phyloP scores from a whole-genome alignment of 371 early-diverging fungal species.

The Lichtheimia corymbifera region DNA sequence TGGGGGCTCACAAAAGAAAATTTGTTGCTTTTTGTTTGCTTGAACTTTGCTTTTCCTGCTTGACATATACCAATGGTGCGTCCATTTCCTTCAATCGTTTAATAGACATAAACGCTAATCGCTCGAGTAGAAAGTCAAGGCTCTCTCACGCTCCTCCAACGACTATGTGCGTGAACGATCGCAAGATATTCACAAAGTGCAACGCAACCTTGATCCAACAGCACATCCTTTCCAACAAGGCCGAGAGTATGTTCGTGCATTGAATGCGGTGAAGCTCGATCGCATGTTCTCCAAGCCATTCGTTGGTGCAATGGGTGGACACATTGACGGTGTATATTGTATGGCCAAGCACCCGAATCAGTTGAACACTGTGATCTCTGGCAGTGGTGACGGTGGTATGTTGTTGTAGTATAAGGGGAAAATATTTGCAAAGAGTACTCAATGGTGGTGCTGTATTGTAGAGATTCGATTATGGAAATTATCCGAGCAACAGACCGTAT shows the following conservation, averaged over 20 bases:
- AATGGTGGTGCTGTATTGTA: conserved; percentile 8
- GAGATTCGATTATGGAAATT: conserved; percentile 89
- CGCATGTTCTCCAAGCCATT: conserved; percentile 99
- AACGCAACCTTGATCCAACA: conserved; percentile 88
- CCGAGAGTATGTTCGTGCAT: conserved; percentile 96
- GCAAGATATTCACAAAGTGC: conserved; percentile 87
- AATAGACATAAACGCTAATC: no score
- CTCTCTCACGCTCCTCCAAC: conserved; percentile 80
- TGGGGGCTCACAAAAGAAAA: no score
- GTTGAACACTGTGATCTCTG: conserved; percentile 81
- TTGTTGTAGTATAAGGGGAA: background rate
- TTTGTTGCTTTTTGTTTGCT: no score
- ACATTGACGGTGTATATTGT: conserved; percentile 96
- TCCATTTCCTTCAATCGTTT: no score
- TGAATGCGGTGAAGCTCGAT: conserved; percentile 96
- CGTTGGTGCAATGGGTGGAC: conserved; percentile 85
- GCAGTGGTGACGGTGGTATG: conserved; percentile 91
- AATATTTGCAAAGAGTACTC: background rate
- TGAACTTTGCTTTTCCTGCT: no score
- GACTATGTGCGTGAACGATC: conserved; percentile 84
- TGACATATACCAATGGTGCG: no score
- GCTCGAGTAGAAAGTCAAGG: conserved; percentile 79
- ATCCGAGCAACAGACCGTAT: conserved; percentile 66
- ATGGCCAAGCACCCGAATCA: conserved; percentile 90
- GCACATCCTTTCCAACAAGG: conserved; percentile 96